Percentiles rank a stretch among this genome's conserved stretches.
Evolutionary conservation across 805 yeast genomes (phyloP).

Genomic region (Sugiyamaella chiloensis): DNA sequence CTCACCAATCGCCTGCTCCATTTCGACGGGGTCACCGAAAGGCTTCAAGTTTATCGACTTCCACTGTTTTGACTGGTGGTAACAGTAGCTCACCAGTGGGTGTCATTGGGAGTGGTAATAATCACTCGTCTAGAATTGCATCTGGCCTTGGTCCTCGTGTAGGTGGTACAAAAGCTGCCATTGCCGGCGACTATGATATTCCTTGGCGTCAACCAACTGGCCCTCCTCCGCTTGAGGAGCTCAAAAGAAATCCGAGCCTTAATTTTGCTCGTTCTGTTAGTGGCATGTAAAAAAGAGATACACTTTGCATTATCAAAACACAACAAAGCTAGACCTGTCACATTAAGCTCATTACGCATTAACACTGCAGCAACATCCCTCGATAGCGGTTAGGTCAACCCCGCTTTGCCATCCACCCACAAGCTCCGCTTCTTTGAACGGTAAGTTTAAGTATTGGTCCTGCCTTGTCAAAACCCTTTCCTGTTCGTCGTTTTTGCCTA

Average conservation of each 20-base stretch:
- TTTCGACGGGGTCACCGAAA: constrained; percentile 29
- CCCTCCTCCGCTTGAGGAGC: constrained; percentile 34
- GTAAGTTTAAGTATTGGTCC: too few relatives aligned
- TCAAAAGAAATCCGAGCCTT: constrained; percentile 20
- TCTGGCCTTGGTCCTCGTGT: constrained; percentile 6
- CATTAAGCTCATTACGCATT: too few relatives aligned
- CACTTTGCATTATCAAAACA: too few relatives aligned
- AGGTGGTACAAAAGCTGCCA: constrained; percentile 4
- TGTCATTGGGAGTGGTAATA: constrained; percentile 11
- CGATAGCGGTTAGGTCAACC: too few relatives aligned
- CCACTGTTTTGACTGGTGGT: constrained; percentile 17
- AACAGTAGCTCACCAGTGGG: constrained; percentile 5
- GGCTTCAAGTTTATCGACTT: constrained; percentile 28
- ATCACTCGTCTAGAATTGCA: constrained; percentile 2
- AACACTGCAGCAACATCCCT: too few relatives aligned
- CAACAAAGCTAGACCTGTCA: too few relatives aligned
- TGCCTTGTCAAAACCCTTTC: too few relatives aligned
- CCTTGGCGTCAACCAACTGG: constrained; percentile 35
- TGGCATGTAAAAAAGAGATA: too few relatives aligned
- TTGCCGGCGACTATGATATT: constrained; percentile 21
- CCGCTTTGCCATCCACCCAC: too few relatives aligned
- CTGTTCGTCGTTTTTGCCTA: too few relatives aligned
- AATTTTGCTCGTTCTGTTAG: constrained; percentile 29
- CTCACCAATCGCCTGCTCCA: constrained; percentile 6
- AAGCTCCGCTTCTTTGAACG: too few relatives aligned